These are phyloP conservation scores for Eucalyptus erythrocorys DNA, from an alignment of 345 rosid genomes.

Conservation along the genomic window DNA sequence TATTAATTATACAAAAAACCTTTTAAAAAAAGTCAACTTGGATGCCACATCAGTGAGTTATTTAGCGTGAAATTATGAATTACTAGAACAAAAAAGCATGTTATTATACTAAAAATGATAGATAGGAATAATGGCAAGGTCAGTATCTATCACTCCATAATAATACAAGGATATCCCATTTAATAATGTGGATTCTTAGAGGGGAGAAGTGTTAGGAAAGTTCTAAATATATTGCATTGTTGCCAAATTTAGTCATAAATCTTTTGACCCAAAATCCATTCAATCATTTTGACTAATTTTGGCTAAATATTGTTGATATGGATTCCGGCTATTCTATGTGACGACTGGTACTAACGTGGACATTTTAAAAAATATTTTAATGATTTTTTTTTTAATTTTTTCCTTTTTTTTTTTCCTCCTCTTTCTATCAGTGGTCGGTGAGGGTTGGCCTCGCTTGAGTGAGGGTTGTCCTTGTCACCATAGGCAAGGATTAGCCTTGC, in stretches of 20 bases:
- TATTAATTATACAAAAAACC: not conserved
- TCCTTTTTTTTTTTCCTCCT: no score
- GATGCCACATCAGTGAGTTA: not conserved
- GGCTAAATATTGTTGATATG: rapidly evolving
- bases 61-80: not conserved
- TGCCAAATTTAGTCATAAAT: rapidly evolving
- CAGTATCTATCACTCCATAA: not conserved
- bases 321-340: rapidly evolving
- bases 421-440: rapidly evolving
- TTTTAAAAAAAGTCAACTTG: not conserved
- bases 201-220: no score
- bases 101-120: not conserved
- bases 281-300: rapidly evolving
- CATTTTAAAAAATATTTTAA: no score
- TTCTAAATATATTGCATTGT: rapidly evolving
- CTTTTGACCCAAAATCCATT: rapidly evolving
- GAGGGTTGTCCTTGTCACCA: rapidly evolving
- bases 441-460: no score
- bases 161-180: not conserved
- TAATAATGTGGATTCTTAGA: not conserved
- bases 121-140: not conserved
- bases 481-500: rapidly evolving
- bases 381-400: no score
- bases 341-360: rapidly evolving
- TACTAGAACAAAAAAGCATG: not conserved